These are phyloP conservation scores for Lathyrus sativus DNA, from an alignment of 306 rosid species.

Conservation along the genomic window DNA sequence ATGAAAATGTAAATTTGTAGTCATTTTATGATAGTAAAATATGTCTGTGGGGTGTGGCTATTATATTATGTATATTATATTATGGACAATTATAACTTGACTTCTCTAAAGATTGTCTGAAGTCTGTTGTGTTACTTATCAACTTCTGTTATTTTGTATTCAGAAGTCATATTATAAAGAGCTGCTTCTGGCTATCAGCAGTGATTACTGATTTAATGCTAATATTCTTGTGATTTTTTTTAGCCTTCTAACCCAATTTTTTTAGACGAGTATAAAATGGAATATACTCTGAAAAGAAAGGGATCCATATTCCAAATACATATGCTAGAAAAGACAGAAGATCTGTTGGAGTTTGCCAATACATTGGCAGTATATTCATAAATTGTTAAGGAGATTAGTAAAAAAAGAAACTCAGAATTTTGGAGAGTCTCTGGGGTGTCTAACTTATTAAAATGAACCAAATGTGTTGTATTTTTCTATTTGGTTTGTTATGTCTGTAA, in stretches of 20 bases:
- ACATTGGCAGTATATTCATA: not conserved
- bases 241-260: not conserved
- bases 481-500: conserved; percentile 9
- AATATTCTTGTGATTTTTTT: not conserved
- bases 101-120: too few species aligned
- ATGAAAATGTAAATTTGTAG: not conserved
- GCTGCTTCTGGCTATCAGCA: too few species aligned
- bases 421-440: not conserved
- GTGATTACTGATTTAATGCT: too few species aligned
- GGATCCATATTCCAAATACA: not conserved
- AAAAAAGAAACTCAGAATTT: not conserved
- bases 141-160: too few species aligned
- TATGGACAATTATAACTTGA: too few species aligned
- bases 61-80: too few species aligned
- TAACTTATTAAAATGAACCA: not conserved
- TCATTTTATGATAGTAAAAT: not conserved
- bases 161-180: too few species aligned
- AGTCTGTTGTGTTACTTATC: too few species aligned
- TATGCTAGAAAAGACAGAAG: conserved; percentile 24
- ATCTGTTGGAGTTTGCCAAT: not conserved
- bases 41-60: not conserved
- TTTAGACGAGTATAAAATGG: not conserved
- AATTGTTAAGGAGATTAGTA: not conserved
- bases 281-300: conserved; percentile 6
- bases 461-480: not conserved